These are phyloP conservation scores for Beauveria sp. DNA, from an alignment of 2,329 filamentous ascomycete species.

Conservation along the genomic window DNA sequence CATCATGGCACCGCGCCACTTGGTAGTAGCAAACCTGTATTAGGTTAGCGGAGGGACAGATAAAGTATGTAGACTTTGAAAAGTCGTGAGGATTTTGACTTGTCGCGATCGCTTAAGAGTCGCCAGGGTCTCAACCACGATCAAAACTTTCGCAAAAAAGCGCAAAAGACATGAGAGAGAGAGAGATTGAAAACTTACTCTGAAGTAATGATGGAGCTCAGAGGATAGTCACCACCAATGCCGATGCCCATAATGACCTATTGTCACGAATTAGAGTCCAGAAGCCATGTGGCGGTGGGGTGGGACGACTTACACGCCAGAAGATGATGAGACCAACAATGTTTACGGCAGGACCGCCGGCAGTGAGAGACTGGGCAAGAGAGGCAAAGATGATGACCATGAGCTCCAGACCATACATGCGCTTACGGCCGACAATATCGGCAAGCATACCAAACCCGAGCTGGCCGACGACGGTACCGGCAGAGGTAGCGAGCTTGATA, in stretches of 20 bases:
- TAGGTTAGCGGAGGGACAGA: not conserved
- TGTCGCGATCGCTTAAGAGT: no score
- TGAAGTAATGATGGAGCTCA: constrained; percentile 77
- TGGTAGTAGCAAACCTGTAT: constrained; percentile 61
- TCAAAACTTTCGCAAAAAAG: no score
- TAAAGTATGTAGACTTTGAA: no score
- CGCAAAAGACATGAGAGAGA: no score
- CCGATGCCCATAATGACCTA: constrained; percentile 53
- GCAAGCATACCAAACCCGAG: constrained; percentile 72
- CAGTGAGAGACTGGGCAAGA: constrained; percentile 61
- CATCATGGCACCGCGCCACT: constrained; percentile 84
- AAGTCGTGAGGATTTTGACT: rapidly evolving
- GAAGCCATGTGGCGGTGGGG: not conserved
- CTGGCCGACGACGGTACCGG: constrained; percentile 77
- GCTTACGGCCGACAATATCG: constrained; percentile 69
- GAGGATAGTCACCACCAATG: constrained; percentile 58
- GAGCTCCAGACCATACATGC: constrained; percentile 65
- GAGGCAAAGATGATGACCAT: constrained; percentile 76
- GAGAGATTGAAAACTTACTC: constrained; percentile 41
- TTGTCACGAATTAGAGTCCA: not conserved
- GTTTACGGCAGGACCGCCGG: constrained; percentile 54
- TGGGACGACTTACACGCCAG: constrained; percentile 46
- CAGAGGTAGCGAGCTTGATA: constrained; percentile 79
- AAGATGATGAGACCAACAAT: constrained; percentile 65
- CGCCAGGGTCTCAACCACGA: no score